Evolutionary conservation across 805 yeast species (phyloP), one percentile per base, ranked within the genome.

Genomic region (Starmerella gropengiesseri): DNA sequence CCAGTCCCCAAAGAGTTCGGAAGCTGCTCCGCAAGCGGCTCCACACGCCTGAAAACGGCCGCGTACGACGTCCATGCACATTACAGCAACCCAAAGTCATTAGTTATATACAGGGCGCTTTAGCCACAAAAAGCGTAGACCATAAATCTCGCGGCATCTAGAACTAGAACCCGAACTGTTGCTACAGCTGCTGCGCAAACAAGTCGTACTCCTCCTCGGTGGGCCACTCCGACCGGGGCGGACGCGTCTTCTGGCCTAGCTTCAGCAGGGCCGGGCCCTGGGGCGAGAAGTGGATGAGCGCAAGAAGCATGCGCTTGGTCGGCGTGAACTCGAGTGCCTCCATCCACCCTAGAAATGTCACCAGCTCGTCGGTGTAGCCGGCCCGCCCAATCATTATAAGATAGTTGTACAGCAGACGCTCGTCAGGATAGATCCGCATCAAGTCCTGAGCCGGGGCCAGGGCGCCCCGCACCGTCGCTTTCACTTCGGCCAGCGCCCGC

Each of bases 401-500:
- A 50, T 79, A 80, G n/a, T 58, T 52, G 17, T 62, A 63, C 69
- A 84, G 70, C 23, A 78, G 57, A 18, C 57, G 56, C 33, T 68
- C 67, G 5, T 66, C 60, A 0, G 82, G 81, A 28, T 58, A 60
- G 0, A 74, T 37, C 18, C 60, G 52, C 33, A 59, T 49, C n/a
- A 59, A 28, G 37, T 60, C 56, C 5, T 52, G 47, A 11, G 44
- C 48, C 25, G 52, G 52, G 4, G 51, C 43, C n/a, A 51, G 53
- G 41, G 62, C 66, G n/a, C 59, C 67, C 31, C 70, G 60, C 1
- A 67, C 64, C 51, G 60, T 57, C 21, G 47, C 47, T 44, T 73
- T 68, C 58, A 78, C 73, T 55, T 78, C 82, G 29, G 64, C 68
- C 2, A 76, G 65, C 0, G 81, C 77, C 20, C 75, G 64, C 50